Evolutionary conservation across 257 asterid species (phyloP).

Genomic region (Scutellaria baicalensis): DNA sequence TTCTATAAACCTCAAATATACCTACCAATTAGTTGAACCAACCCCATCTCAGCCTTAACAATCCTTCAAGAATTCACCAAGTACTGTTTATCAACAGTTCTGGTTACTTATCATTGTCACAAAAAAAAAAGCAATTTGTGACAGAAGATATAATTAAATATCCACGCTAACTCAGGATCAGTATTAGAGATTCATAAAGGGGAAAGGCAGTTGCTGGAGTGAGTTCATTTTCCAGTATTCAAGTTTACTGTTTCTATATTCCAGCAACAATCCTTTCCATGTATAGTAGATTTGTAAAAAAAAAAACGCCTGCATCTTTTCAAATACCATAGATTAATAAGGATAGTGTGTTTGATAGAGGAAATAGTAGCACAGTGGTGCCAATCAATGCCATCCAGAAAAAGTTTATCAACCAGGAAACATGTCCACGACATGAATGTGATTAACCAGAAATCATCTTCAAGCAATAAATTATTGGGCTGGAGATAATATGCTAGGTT

Average conservation of each 20-base stretch:
- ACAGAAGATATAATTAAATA: no score
- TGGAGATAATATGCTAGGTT: not conserved
- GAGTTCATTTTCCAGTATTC: not conserved
- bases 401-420: not conserved
- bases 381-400: not conserved
- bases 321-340: not conserved
- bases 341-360: not conserved
- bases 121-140: no score
- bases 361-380: not conserved
- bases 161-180: no score
- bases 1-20: no score
- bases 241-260: not conserved
- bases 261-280: not conserved
- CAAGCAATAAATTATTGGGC: not conserved
- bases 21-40: no score
- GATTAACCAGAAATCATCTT: not conserved
- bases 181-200: not conserved
- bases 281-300: not conserved
- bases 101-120: no score
- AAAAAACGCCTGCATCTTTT: not conserved
- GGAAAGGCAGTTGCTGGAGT: not conserved
- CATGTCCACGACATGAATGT: not conserved
- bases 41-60: no score
- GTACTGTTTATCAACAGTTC: no score
- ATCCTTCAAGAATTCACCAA: no score